Conservation (phyloP, 345 rosid species). For the Boechera stricta region DNA sequence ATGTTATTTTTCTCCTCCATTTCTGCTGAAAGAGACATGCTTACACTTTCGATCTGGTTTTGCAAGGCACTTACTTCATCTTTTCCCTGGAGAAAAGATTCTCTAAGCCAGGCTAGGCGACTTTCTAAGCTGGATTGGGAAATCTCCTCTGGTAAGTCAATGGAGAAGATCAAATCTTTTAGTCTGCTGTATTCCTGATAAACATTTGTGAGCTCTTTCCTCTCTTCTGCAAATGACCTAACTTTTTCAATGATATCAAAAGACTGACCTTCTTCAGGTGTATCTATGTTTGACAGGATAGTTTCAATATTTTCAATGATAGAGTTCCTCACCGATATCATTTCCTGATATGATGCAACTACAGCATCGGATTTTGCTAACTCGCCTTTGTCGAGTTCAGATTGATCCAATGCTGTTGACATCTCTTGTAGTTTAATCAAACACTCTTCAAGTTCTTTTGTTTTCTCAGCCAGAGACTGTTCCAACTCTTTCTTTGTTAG, state of each 20-base stretch:
- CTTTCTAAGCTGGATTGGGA: slow-evolving; percentile 63
- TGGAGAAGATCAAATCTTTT: slow-evolving; percentile 54
- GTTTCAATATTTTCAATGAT: slow-evolving; percentile 63
- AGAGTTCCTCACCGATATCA: slow-evolving; percentile 54
- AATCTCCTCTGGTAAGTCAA: slow-evolving; percentile 68
- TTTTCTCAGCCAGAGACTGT: slow-evolving; percentile 47
- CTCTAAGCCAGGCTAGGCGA: slow-evolving; percentile 69
- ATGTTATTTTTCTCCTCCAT: slow-evolving; percentile 67
- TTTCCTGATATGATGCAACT: slow-evolving; percentile 70
- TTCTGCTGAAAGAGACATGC: slow-evolving; percentile 61
- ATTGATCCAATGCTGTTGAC: slow-evolving; percentile 43
- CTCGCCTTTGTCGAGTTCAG: slow-evolving; percentile 50
- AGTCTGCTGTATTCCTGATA: slow-evolving; percentile 61
- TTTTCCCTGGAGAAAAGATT: slow-evolving; percentile 61
- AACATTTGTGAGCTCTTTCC: slow-evolving; percentile 54
- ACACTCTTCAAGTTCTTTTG: slow-evolving; percentile 44
- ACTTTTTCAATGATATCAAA: slow-evolving; percentile 59
- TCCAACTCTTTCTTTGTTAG: slow-evolving; percentile 35
- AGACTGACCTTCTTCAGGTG: slow-evolving; percentile 64
- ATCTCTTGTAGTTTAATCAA: slow-evolving; percentile 43
- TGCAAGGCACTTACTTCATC: slow-evolving; percentile 57
- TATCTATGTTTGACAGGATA: slow-evolving; percentile 52
- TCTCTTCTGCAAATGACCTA: slow-evolving; percentile 74
- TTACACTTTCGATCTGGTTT: slow-evolving; percentile 62
- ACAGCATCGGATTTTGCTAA: slow-evolving; percentile 58